Conservation (phyloP, 768 basidiomycete genomes). For the Psilocybe cubensis region DNA sequence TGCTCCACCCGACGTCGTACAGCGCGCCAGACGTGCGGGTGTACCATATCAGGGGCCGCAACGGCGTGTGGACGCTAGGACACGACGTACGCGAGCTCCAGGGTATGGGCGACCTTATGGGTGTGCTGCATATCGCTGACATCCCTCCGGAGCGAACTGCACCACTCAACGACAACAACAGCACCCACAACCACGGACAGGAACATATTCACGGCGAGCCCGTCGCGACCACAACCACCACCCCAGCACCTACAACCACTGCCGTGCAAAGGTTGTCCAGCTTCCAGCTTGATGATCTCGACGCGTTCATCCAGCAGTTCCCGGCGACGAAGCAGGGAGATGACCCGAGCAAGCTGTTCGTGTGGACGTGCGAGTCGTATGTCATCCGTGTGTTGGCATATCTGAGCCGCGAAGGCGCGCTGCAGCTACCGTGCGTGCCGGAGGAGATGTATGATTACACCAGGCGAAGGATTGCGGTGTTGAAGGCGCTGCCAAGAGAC, state of each 20-base stretch:
- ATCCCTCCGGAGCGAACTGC: background rate
- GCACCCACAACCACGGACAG: background rate
- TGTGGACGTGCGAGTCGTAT: constrained; percentile 8
- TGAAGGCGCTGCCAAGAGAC: background rate
- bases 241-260: background rate
- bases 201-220: background rate
- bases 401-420: background rate
- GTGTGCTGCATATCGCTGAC: constrained; percentile 3
- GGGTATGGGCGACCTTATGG: constrained; percentile 3
- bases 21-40: constrained; percentile 2
- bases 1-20: constrained; percentile 5
- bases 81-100: constrained; percentile 4
- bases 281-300: background rate
- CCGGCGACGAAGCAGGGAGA: constrained; percentile 1
- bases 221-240: too few species aligned
- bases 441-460: constrained; percentile 1
- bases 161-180: background rate
- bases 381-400: background rate
- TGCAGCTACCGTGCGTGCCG: constrained; percentile 1
- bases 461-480: background rate
- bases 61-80: background rate
- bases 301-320: constrained; percentile 1
- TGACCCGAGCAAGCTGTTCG: constrained; percentile 1
- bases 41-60: constrained; percentile 5
- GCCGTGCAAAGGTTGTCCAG: background rate